These are phyloP conservation scores for Psilocybe mexicana DNA, from an alignment of 1,284 basidiomycete species.

Conservation along the genomic window DNA sequence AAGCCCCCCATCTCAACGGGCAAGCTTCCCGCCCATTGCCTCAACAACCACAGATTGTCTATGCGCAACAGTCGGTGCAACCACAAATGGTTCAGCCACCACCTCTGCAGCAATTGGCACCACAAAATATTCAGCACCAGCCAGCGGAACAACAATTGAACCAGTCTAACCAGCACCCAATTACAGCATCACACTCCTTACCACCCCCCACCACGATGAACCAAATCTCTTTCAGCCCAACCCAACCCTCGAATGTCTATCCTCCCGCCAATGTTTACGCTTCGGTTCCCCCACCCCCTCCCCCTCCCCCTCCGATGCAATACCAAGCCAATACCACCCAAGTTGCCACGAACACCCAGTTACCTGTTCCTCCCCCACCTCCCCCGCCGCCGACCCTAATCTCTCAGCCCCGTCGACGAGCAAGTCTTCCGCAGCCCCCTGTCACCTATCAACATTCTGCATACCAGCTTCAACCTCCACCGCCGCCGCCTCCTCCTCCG, in stretches of 20 bases:
- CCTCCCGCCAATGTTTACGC: conserved; percentile 21
- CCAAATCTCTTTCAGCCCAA: conserved; percentile 28
- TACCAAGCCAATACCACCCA: conserved; percentile 20
- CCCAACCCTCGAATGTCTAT: conserved; percentile 24
- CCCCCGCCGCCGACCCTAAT: conserved; percentile 17
- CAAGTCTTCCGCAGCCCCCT: conserved; percentile 33
- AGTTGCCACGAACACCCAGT: conserved; percentile 14
- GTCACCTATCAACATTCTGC: conserved; percentile 20
- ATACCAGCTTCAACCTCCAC: conserved; percentile 21
- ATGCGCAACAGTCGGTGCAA: conserved; percentile 25
- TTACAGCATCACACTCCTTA: conserved; percentile 37
- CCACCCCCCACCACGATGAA: conserved; percentile 24
- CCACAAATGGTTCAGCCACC: conserved; percentile 26
- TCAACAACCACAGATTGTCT: conserved; percentile 41
- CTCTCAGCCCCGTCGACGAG: conserved; percentile 23
- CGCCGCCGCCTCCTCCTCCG: conserved; percentile 24
- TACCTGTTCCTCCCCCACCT: conserved; percentile 29
- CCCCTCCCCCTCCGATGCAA: conserved; percentile 36
- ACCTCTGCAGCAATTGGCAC: conserved; percentile 25
- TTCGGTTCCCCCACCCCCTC: conserved; percentile 36
- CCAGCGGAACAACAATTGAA: conserved; percentile 12
- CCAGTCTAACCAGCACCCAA: conserved; percentile 25
- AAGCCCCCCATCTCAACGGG: conserved; percentile 33
- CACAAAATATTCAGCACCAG: conserved; percentile 26
- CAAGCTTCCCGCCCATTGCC: conserved; percentile 60